Conservation (phyloP, 2,329 filamentous ascomycete genomes). For the Neofusicoccum sp. region DNA sequence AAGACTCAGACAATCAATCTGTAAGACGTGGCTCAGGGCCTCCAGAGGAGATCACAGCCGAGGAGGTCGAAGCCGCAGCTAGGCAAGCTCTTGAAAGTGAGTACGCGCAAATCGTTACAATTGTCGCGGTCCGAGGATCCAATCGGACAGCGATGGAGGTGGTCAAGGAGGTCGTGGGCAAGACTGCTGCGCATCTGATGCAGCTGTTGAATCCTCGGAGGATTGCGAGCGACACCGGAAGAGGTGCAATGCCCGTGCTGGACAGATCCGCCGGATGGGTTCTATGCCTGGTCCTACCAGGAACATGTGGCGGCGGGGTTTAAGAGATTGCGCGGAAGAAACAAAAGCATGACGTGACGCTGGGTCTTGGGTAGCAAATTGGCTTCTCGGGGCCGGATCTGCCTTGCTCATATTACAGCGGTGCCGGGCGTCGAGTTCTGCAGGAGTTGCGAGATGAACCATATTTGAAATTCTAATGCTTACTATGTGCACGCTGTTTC, state of each 20-base stretch:
- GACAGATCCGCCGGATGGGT: background rate
- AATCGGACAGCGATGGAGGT: background rate
- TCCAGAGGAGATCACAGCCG: background rate
- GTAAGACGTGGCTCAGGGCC: background rate
- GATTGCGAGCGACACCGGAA: background rate
- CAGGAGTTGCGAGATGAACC: no score
- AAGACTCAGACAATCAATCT: no score
- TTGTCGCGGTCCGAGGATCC: background rate
- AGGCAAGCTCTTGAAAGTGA: background rate
- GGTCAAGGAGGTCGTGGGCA: background rate
- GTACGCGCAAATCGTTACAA: background rate
- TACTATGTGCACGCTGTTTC: background rate
- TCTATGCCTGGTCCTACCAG: background rate
- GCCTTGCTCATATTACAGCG: no score
- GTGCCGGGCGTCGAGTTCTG: no score
- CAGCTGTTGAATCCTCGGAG: background rate
- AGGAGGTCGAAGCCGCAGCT: background rate
- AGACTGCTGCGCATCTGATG: background rate
- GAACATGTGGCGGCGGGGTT: background rate
- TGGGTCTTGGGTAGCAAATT: background rate
- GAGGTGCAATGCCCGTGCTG: background rate
- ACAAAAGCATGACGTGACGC: background rate
- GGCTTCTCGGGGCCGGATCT: no score
- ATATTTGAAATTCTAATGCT: background rate
- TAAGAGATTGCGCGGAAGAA: background rate